phyloP scores from a whole-genome alignment of 2,329 filamentous ascomycete species.

The Aspergillus sp. region DNA sequence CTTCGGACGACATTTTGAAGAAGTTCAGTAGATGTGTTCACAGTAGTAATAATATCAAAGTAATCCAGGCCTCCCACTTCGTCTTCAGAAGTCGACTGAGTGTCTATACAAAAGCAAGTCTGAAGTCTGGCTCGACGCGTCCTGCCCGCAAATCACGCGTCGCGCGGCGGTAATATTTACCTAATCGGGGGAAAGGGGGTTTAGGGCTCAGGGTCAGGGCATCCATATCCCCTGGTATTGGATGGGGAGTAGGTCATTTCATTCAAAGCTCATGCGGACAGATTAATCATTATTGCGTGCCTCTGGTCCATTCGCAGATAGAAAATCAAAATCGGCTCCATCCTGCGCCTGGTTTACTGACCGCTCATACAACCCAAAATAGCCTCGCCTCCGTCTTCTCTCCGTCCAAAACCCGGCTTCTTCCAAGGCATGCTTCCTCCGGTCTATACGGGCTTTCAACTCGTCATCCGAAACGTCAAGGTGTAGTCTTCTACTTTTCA shows the following conservation, averaged over 20 bases:
- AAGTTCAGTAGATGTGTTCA: background rate
- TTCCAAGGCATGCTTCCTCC: constrained; percentile 15
- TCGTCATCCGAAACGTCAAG: constrained; percentile 38
- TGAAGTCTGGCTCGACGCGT: constrained; percentile 10
- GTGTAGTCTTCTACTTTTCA: constrained; percentile 35
- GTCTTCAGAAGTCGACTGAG: background rate
- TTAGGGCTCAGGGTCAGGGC: constrained; percentile 27
- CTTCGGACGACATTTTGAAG: constrained; percentile 28
- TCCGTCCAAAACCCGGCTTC: constrained; percentile 11
- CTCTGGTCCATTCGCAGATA: constrained; percentile 19
- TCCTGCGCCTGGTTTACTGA: constrained; percentile 37
- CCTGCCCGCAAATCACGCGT: background rate
- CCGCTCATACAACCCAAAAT: constrained; percentile 35
- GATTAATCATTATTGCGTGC: too few relatives aligned
- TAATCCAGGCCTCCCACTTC: background rate
- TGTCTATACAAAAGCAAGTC: constrained; percentile 2
- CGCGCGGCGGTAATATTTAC: constrained; percentile 16
- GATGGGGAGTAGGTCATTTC: too few relatives aligned
- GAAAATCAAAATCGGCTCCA: constrained; percentile 35
- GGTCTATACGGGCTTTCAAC: constrained; percentile 31
- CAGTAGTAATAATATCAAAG: background rate
- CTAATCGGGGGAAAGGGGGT: constrained; percentile 17
- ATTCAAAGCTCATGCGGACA: too few relatives aligned
- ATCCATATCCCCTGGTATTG: too few relatives aligned
- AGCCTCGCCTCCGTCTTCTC: constrained; percentile 27